A percentile compares a stretch with the other conserved stretches of the same genome.
Conservation (phyloP, 352 stramenopile genomes). For the Elongisporangium undulatum region DNA sequence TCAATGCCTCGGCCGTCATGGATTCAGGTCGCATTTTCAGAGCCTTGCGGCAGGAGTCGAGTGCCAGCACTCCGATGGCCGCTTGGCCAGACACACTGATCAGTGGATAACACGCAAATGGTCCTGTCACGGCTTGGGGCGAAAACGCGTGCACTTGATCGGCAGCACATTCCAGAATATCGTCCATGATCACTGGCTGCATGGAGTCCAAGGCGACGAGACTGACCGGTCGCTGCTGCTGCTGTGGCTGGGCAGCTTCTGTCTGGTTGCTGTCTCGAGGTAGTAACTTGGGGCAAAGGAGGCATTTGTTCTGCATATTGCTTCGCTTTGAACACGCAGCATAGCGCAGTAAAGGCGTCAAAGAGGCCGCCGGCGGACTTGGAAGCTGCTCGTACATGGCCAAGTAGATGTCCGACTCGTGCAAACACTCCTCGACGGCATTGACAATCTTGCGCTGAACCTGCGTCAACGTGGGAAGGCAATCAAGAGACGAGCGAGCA, state of each 20-base stretch:
- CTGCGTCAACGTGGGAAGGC: constrained; percentile 55
- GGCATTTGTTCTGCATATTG: background rate
- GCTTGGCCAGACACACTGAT: constrained; percentile 5
- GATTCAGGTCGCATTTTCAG: constrained; percentile 39
- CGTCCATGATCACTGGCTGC: constrained; percentile 25
- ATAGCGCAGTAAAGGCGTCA: constrained; percentile 37
- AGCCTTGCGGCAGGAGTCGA: constrained; percentile 55
- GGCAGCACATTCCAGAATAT: constrained; percentile 18
- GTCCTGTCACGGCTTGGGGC: constrained; percentile 18
- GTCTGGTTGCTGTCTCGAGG: constrained; percentile 5
- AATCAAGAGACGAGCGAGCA: constrained; percentile 13
- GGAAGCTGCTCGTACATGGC: constrained; percentile 56
- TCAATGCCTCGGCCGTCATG: constrained; percentile 45
- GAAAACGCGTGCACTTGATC: constrained; percentile 22
- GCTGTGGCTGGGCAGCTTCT: background rate
- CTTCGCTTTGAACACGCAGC: constrained; percentile 26
- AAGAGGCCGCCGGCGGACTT: constrained; percentile 16
- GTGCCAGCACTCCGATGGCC: constrained; percentile 44
- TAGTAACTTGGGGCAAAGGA: background rate
- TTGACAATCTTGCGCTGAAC: constrained; percentile 53
- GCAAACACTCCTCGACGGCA: constrained; percentile 46
- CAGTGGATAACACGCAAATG: constrained; percentile 57
- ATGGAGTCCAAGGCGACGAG: constrained; percentile 25
- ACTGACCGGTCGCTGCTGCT: constrained; percentile 12
- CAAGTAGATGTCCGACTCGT: constrained; percentile 70